Conservation (phyloP, 768 basidiomycete species). For the Tremella fuciformis region DNA sequence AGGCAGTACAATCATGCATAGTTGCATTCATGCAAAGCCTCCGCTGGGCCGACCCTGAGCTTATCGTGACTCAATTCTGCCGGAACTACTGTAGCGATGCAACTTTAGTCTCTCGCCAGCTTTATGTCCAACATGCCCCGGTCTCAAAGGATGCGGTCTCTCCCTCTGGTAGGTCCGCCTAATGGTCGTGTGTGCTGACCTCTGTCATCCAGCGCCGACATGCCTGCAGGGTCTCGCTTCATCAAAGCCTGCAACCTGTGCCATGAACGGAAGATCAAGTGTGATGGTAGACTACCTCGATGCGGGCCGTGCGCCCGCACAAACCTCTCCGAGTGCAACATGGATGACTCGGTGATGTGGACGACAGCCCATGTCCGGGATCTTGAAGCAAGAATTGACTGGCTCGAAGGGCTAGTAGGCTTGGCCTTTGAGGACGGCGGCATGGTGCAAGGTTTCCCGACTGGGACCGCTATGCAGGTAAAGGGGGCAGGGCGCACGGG, state of each 20-base stretch:
- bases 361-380: not conserved
- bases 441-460: not conserved
- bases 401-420: slow-evolving; percentile 8
- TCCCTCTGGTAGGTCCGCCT: too few relatives aligned
- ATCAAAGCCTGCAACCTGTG: slow-evolving; percentile 8
- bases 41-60: too few relatives aligned
- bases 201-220: too few relatives aligned
- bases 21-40: too few relatives aligned
- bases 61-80: too few relatives aligned
- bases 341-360: slow-evolving; percentile 6
- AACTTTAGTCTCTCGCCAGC: too few relatives aligned
- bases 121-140: too few relatives aligned
- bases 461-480: not conserved
- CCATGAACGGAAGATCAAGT: slow-evolving; percentile 12
- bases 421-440: not conserved
- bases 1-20: too few relatives aligned
- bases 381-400: slow-evolving; percentile 6
- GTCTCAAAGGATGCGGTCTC: too few relatives aligned
- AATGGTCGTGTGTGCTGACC: too few relatives aligned
- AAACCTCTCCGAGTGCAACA: not conserved
- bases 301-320: slow-evolving; percentile 2
- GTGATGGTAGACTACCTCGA: slow-evolving; percentile 5
- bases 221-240: too few relatives aligned
- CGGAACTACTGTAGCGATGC: too few relatives aligned
- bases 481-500: not conserved